These are phyloP conservation scores for Phyllosticta paracitricarpa DNA, from an alignment of 2,329 filamentous ascomycete species.

Conservation along the genomic window DNA sequence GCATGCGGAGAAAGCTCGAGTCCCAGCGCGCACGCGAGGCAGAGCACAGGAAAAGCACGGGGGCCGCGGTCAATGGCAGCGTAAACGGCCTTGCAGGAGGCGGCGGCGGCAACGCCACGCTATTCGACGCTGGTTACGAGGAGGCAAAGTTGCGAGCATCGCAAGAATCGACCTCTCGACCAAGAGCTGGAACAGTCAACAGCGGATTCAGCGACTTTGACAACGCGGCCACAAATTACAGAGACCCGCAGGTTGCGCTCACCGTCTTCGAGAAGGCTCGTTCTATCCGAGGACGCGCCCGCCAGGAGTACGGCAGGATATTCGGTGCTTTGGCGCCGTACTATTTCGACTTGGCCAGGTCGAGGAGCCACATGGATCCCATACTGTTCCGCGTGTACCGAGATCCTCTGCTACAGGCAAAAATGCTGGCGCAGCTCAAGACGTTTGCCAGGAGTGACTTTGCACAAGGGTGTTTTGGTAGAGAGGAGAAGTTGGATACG, in stretches of 20 bases:
- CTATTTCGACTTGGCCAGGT: slow-evolving; percentile 69
- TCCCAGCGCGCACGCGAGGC: slow-evolving; percentile 36
- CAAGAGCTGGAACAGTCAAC: slow-evolving; percentile 29
- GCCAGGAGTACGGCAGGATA: slow-evolving; percentile 82
- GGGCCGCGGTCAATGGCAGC: slow-evolving; percentile 22
- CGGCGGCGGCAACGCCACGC: slow-evolving; percentile 35
- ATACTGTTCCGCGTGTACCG: slow-evolving; percentile 78
- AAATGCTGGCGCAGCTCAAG: slow-evolving; percentile 73
- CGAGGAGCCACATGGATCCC: slow-evolving; percentile 66
- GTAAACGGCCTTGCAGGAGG: slow-evolving; percentile 28
- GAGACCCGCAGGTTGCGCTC: slow-evolving; percentile 56
- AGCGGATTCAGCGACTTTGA: slow-evolving; percentile 73
- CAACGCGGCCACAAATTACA: slow-evolving; percentile 11
- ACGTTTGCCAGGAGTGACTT: slow-evolving; percentile 74
- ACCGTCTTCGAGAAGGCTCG: slow-evolving; percentile 58
- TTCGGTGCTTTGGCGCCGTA: slow-evolving; percentile 83
- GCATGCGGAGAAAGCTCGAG: slow-evolving; percentile 47
- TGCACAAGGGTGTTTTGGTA: slow-evolving; percentile 59
- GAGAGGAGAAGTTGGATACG: slow-evolving; percentile 61
- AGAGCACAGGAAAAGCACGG: slow-evolving; percentile 30
- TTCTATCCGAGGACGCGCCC: slow-evolving; percentile 74
- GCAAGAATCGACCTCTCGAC: slow-evolving; percentile 12
- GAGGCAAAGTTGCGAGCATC: slow-evolving; percentile 46
- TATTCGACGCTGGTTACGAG: slow-evolving; percentile 66
- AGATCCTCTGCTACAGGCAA: slow-evolving; percentile 82